Base-by-base conservation (phyloP, 1,284 basidiomycete genomes). In the Neonothopanus nambi region DNA sequence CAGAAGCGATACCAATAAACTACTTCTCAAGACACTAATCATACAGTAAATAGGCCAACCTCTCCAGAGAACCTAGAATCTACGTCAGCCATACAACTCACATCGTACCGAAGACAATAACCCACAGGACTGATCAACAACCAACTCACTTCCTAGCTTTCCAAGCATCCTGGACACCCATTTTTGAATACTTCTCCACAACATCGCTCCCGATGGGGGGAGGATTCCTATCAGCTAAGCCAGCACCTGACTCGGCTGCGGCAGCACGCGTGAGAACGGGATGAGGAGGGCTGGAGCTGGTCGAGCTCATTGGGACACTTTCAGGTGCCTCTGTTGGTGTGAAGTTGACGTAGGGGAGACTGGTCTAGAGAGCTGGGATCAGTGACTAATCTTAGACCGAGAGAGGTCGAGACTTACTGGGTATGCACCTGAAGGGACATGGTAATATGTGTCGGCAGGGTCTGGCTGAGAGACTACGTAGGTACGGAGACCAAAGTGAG, bases 161-260 rank as follows among this genome's bases (percentile, higher is more conserved):
- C 78, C 76, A 77, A 50, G 74, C 75, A 40, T 72, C 70, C 57
- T 75, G 65, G 44, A 77, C 62, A 45, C 75, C 80, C 55, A 70
- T 65, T 62, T 70, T 77, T 45, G 74, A 74, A 67, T 71, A 76
- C 57, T 70, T 68, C 63, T 74, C 72, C n/a, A 73, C 75, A 44
- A 67, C 70, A 20, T 62, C 69, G 40, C 71, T 66, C 54, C 74
- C 68, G 20, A 76, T 73, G 28, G 68, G 73, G 12, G 43, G 45
- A 8, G 75, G 73, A 60, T 80, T 82, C 56, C 77, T 67, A 39
- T 75, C 72, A 8, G 67, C 71, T 20, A 79, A 71, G 56, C 64
- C 74, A 51, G 78, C 67, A 52, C 78, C 79, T 51, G 65, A 61
- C 51, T 69, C 61, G 65, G 79, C 45, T 72, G 72, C 20, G 69